Evolutionary conservation across 1,284 basidiomycete species (phyloP), one percentile per base, ranked within the genome.

Genomic region (Ceratobasidium sp.): DNA sequence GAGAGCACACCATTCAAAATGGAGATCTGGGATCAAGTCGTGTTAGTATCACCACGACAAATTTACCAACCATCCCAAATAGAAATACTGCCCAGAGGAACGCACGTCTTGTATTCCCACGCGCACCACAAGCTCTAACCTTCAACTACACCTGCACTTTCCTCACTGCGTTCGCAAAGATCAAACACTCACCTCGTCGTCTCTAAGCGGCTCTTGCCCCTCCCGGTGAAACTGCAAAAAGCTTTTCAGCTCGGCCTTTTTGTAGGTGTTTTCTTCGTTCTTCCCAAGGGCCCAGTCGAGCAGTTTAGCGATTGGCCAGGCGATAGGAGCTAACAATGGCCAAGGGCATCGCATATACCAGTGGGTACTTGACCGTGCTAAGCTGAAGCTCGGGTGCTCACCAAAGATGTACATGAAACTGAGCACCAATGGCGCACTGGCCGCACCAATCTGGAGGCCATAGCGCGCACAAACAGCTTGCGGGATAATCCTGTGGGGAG

Each of bases 221-320:
- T 91, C 90, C 68, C 94, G 86, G 83, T 96, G 94, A 83, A 81
- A 83, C 58, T 81, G 92, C 34, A 98, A 87, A 83, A 98, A 98
- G 0, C 92, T 94, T 83, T 94, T 95, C 56, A 98, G 88, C 80
- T 97, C 93, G 0, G 93, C 93, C 81, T 96, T 96, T 80, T 95
- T 95, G 85, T 96, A 96, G 0, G 92, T 95, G 75, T 92, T 87
- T 0, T 86, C 84, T 77, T 92, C 90, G 77, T 89, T 84, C 1
- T 83, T 85, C 37, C 95, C 95, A 1, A 97, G 89, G 0, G 90
- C 86, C 56, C 83, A 86, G 81, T 97, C 95, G 43, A 97, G 88
- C 0, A 97, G 84, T 80, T 93, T 94, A 11, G 95, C 95, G 72
- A 91, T 94, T 0, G 95, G 95, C 84, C 88, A 97, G 0, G 95